Evolutionary conservation across 2,329 filamentous ascomycete genomes (phyloP), one percentile per base, ranked within the genome.

Genomic region (Dactylonectria macrodidyma): DNA sequence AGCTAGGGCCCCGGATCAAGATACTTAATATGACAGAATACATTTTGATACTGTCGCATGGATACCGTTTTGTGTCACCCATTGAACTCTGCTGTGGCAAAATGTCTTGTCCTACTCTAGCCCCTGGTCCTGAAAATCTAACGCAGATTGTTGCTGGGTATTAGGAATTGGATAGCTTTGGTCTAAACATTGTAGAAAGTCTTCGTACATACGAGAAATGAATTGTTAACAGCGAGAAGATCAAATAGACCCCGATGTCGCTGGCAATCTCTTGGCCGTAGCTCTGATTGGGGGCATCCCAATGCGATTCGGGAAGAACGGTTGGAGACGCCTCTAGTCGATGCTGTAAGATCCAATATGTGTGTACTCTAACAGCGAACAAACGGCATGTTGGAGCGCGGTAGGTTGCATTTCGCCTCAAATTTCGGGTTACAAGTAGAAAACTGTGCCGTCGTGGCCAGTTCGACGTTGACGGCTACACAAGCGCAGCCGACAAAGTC

Each of bases 361-460:
- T 22, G 47, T 48, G 22, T 44, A 16, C 56, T 34, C 48, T 34
- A 48, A 14, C n/a, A 30, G 26, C 33, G 30, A 52, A 41, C 22
- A 46, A 58, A 46, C 11, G 33, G 54, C 11, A 38, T 61, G 48
- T 61, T 34, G 54, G 52, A 58, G 51, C 50, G 66, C 56, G 69
- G 64, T 54, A 68, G 62, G 64, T 65, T 69, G 41, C 64, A 72
- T 73, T 64, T 75, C 63, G 64, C 65, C 68, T 70, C 66, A 63
- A 56, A 67, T 56, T 62, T 51, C 65, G 73, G 71, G 73, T 68
- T 71, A 47, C 61, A 30, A 69, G 72, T 72, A 75, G 36, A 5
- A 52, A 36, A 41, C 65, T 62, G 38, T 64, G 68, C 64, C 30
- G 24, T 54, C 55, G 46, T 57, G 62, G 26, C 26, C 26, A 30